Evolutionary conservation across 768 basidiomycete species (phyloP), one percentile per base, ranked within the genome.

Genomic region (Daedaleopsis sinensis): DNA sequence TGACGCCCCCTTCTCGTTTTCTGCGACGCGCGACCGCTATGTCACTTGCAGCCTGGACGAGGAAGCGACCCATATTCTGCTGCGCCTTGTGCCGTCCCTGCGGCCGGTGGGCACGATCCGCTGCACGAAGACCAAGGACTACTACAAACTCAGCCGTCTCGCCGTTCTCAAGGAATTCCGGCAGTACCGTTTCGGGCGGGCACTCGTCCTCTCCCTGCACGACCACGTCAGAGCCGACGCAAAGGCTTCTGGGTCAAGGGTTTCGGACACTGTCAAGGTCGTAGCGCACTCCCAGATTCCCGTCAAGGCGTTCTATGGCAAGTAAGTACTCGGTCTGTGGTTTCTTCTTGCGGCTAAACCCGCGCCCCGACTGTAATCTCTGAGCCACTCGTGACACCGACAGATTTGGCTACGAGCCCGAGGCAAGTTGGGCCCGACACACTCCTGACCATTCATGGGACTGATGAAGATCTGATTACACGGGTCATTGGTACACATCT

Each of bases 101-200:
- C 75, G 74, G 58, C 88, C 89, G 10, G 79, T 90, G 61, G 93
- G 90, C 64, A 93, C 90, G 21, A 84, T 93, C 55, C 84, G 91
- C 53, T 76, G 74, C 58, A 69, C 73, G 52, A 76, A 75, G 36
- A 76, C 70, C 44, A 65, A 59, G 35, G 70, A 71, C 38, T 84
- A 84, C 72, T 89, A 89, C 77, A 93, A 93, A 76, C 84, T 95
- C 58, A 81, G 80, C 63, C 84, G 90, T 3, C 82, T 92, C 10
- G 89, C 83, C 18, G 82, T 94, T 42, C 81, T 89, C 65, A 82
- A 83, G 64, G 79, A 82, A 1, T 89, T 87, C 71, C 85, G 93
- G 50, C 74, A 79, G 54, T 79, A 78, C 78, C 77, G 78, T 61
- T 84, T 93, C 59, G 93, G 92, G 21, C 79, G 81, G 49, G 80